Base-by-base conservation (phyloP, 2,329 filamentous ascomycete genomes). In the Claviceps sp. region DNA sequence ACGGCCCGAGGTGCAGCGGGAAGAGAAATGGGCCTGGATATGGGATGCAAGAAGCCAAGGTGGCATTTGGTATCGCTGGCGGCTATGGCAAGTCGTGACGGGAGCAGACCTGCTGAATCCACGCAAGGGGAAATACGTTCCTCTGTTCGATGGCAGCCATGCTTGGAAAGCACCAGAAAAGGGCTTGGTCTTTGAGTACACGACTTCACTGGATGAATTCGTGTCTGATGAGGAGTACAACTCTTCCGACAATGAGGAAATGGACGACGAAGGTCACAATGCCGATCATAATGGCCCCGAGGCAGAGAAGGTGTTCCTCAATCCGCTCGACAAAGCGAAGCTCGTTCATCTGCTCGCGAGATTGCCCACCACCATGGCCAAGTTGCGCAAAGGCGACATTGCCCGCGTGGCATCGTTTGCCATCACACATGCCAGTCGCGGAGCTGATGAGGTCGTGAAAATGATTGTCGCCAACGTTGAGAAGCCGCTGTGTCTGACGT, bases 11-110 rank as follows among this genome's bases (percentile, higher is more conserved):
- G 85, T 97, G 1, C 88, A 95, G 64, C 78, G 76, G 42, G 87
- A 95, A 54, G 87, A 95, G 65, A 89, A 85, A 58, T 97, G 91
- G 82, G 86, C 89, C 0, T 98, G 90, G 87, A 74, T 98, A 5
- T 98, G 88, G 84, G 85, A 97, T 65, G 78, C 89, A 19, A 78
- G 83, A 57, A 90, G 83, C 61, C 74, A 77, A 56, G 89, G 82
- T 26, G 91, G 85, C 16, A 79, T 94, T 16, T 98, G 90, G 78
- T 97, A 97, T 66, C 82, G 93, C 44, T 97, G 89, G 86, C 81
- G 88, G 45, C 64, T 97, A 45, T 96, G 90, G 87, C 83, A 93
- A 59, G 76, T 91, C 8, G 73, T 91, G n/a, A 89, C 86, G 1
- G 82, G 83, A 4, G 74, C 75, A 1, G 71, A 75, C 43, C 63